phyloP scores from a whole-genome alignment of 2,329 filamentous ascomycete species.

The Ceratocystis cubensis region DNA sequence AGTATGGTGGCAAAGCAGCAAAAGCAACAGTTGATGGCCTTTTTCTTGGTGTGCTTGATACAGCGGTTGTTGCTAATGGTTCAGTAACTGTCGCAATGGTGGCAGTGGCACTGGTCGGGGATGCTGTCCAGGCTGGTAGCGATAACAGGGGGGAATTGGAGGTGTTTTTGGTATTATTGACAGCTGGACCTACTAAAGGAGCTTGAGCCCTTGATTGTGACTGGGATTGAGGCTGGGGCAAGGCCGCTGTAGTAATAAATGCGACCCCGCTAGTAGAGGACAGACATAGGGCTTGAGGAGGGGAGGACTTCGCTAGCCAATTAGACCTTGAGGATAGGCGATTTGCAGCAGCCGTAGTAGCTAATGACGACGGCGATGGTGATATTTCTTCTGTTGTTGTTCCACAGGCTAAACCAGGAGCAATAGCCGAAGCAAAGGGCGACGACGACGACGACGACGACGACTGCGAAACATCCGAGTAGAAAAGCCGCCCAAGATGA shows the following conservation, averaged over 20 bases:
- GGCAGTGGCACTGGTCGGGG: background rate
- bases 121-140: background rate
- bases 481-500: constrained; percentile 7
- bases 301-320: background rate
- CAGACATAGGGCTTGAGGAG: background rate
- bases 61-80: background rate
- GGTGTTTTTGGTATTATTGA: background rate
- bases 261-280: background rate
- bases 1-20: background rate
- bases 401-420: background rate
- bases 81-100: background rate
- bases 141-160: background rate
- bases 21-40: background rate
- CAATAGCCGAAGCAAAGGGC: background rate
- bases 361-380: background rate
- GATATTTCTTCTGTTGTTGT: background rate
- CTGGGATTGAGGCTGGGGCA: background rate
- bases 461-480: background rate
- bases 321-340: background rate
- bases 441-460: background rate
- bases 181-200: constrained; percentile 4
- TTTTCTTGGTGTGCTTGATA: background rate
- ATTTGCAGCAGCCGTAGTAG: background rate
- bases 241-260: background rate
- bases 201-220: constrained; percentile 6